Conservation (phyloP, 1,284 basidiomycete genomes). For the Phellopilus nigrolimitatus region DNA sequence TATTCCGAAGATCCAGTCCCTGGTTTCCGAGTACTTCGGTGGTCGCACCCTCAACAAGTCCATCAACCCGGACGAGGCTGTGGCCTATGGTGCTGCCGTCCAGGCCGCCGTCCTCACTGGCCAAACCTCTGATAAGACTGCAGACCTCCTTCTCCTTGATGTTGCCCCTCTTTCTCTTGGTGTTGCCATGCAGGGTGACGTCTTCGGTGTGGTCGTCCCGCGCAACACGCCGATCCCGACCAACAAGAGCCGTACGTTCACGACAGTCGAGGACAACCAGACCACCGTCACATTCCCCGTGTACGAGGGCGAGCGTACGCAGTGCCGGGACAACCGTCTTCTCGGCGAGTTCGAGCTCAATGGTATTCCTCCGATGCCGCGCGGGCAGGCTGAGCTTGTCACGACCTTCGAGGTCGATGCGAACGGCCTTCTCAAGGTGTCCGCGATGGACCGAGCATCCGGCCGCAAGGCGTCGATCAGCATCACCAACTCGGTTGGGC, state of each 20-base stretch:
- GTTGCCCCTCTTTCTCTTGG: conserved; percentile 94
- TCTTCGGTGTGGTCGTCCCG: conserved; percentile 94
- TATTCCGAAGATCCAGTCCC: conserved; percentile 98
- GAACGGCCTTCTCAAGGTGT: conserved; percentile 94
- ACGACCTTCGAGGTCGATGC: conserved; percentile 98
- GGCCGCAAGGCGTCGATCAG: conserved; percentile 96
- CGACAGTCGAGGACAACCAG: conserved; percentile 98
- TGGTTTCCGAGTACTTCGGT: conserved; percentile 97
- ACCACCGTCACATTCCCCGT: conserved; percentile 97
- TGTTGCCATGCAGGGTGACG: conserved; percentile 98
- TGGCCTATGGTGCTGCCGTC: conserved; percentile 94
- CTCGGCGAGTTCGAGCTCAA: conserved; percentile 97
- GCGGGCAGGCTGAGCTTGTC: conserved; percentile 93
- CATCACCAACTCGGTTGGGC: conserved; percentile 94
- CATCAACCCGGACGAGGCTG: conserved; percentile 95
- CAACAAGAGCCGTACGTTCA: conserved; percentile 95
- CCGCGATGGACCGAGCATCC: conserved; percentile 90
- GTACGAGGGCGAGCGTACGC: conserved; percentile 96
- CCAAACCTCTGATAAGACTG: conserved; percentile 94
- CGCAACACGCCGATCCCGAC: conserved; percentile 97
- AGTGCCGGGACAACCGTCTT: conserved; percentile 94
- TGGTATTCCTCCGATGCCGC: conserved; percentile 94
- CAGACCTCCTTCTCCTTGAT: conserved; percentile 92
- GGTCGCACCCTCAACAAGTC: conserved; percentile 98
- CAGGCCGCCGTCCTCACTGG: conserved; percentile 96